Conservation (phyloP, 2,329 filamentous ascomycete species). For the Colletotrichum eremochloae region DNA sequence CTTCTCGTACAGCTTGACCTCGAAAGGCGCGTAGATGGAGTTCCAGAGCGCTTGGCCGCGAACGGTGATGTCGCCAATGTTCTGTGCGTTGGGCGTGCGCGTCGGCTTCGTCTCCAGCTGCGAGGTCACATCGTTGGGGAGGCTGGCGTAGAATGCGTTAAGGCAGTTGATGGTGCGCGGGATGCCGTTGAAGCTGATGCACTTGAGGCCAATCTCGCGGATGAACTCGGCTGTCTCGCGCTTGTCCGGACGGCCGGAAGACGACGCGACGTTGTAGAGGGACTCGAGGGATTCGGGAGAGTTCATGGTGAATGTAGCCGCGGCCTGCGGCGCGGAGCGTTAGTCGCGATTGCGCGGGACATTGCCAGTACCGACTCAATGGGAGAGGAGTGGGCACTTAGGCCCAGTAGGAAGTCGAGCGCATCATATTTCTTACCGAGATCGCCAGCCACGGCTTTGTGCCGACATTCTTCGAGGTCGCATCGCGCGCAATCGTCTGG, state of each 20-base stretch:
- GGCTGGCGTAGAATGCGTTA: conserved; percentile 74
- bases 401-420: not conserved
- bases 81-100: conserved; percentile 64
- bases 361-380: not conserved
- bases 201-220: conserved; percentile 81
- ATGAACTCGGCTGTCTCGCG: conserved; percentile 74
- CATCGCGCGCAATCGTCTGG: conserved; percentile 73
- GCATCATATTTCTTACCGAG: conserved; percentile 62
- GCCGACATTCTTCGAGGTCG: conserved; percentile 72
- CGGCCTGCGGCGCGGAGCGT: conserved; percentile 65
- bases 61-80: conserved; percentile 65
- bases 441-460: conserved; percentile 75
- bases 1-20: conserved; percentile 77
- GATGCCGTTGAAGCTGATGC: conserved; percentile 85
- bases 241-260: conserved; percentile 41
- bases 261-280: conserved; percentile 68
- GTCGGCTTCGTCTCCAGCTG: conserved; percentile 69
- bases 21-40: conserved; percentile 81
- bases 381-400: not conserved
- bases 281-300: conserved; percentile 80
- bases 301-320: conserved; percentile 88
- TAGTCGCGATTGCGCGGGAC: not conserved
- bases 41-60: conserved; percentile 80
- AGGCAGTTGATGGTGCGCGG: conserved; percentile 88
- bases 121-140: conserved; percentile 68